A percentile compares a stretch with the other conserved stretches of the same genome.
These are phyloP conservation scores for Phycomyces blakesleeanus DNA, from an alignment of 192 early-diverging fungal genomes.

Conservation along the genomic window DNA sequence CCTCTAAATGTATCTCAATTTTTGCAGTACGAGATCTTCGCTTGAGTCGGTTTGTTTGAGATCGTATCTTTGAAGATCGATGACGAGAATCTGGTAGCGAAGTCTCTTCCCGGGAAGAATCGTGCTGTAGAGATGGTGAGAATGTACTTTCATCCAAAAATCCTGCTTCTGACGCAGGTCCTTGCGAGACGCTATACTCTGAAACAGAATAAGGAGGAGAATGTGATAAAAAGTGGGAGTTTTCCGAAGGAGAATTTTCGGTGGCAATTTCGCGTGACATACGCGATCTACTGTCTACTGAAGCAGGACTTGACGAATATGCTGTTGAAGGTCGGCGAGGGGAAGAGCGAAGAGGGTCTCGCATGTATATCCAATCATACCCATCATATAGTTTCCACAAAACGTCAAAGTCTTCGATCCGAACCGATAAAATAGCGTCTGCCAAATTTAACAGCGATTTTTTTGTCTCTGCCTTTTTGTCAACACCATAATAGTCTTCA, in stretches of 20 bases:
- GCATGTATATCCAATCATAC: conserved; percentile 56
- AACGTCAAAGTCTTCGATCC: conserved; percentile 59
- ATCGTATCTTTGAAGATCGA: not conserved
- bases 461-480: conserved; percentile 26
- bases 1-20: conserved; percentile 53
- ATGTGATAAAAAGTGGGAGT: not conserved
- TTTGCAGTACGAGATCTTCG: conserved; percentile 41
- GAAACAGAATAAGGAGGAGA: not conserved
- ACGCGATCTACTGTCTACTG: not conserved
- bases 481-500: conserved; percentile 48
- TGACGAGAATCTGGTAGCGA: not conserved
- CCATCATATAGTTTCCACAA: conserved; percentile 67
- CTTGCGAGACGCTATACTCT: conserved; percentile 15
- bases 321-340: not conserved
- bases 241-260: not conserved
- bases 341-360: not conserved
- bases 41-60: not conserved
- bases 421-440: conserved; percentile 39
- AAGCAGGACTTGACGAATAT: not conserved
- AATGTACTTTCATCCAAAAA: not conserved
- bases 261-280: not conserved
- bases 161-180: conserved; percentile 13
- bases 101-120: not conserved
- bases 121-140: not conserved
- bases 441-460: conserved; percentile 23